phyloP scores from a whole-genome alignment of 768 basidiomycete species.

The Hirschioporus abietinus region DNA sequence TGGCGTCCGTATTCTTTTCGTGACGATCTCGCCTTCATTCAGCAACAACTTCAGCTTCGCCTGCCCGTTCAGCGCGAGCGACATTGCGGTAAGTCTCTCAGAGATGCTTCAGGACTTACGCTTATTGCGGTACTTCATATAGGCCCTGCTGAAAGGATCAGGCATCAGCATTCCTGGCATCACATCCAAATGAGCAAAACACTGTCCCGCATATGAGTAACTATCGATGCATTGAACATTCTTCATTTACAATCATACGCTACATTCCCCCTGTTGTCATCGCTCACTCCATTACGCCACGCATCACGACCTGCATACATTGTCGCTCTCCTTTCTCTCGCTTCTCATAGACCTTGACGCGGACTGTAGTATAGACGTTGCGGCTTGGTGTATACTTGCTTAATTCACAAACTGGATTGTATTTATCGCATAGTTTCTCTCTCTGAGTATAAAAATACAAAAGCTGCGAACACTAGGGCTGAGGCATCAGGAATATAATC shows the following conservation, averaged over 20 bases:
- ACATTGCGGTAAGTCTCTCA: constrained; percentile 24
- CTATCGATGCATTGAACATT: too few species aligned
- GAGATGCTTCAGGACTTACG: background rate
- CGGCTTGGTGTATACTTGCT: background rate
- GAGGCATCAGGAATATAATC: too few species aligned
- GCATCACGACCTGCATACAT: background rate
- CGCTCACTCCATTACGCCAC: background rate
- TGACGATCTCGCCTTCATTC: constrained; percentile 63
- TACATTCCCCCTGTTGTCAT: background rate
- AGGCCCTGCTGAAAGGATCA: constrained; percentile 1
- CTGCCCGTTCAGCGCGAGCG: constrained; percentile 50
- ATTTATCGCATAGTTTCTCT: too few species aligned
- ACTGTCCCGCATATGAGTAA: background rate
- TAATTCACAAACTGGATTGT: background rate
- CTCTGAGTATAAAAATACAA: too few species aligned
- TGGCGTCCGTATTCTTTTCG: constrained; percentile 55
- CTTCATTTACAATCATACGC: background rate
- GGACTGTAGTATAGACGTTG: background rate
- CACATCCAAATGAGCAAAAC: background rate
- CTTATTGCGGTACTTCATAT: background rate
- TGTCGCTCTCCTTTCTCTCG: background rate
- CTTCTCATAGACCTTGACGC: background rate
- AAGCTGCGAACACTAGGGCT: too few species aligned
- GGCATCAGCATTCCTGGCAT: constrained; percentile 1
- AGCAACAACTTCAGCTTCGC: constrained; percentile 53